These are phyloP conservation scores for Ogataea siamensis DNA, from an alignment of 805 yeast genomes.

Conservation along the genomic window DNA sequence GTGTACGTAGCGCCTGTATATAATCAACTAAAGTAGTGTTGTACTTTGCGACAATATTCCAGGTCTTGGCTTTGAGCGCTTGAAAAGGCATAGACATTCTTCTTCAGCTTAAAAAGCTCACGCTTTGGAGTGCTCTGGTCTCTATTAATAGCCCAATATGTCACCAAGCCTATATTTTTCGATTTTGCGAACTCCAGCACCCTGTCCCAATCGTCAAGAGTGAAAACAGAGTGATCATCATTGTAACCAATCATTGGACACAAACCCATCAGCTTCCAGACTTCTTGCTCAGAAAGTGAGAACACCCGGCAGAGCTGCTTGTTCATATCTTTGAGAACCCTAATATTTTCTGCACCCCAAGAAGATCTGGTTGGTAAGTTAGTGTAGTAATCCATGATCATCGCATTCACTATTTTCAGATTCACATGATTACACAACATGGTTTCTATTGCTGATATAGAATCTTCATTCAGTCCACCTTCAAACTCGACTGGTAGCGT, in stretches of 20 bases:
- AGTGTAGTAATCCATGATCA: slow-evolving; percentile 36
- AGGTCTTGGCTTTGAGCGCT: slow-evolving; percentile 24
- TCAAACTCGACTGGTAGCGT: slow-evolving; percentile 32
- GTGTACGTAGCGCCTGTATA: slow-evolving; percentile 5
- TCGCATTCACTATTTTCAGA: slow-evolving; percentile 23
- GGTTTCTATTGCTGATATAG: slow-evolving; percentile 17
- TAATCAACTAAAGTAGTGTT: slow-evolving; percentile 3
- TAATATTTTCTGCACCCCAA: slow-evolving; percentile 32
- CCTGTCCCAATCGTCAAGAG: slow-evolving; percentile 24
- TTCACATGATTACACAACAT: slow-evolving; percentile 13
- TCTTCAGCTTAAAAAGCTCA: slow-evolving; percentile 12
- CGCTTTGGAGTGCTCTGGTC: slow-evolving; percentile 26
- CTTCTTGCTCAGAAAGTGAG: slow-evolving; percentile 7
- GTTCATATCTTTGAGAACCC: slow-evolving; percentile 22
- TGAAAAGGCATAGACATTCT: slow-evolving; percentile 22
- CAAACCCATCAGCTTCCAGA: slow-evolving; percentile 29
- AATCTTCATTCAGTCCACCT: slow-evolving; percentile 22
- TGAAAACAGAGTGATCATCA: slow-evolving; percentile 30
- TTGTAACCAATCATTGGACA: slow-evolving; percentile 37
- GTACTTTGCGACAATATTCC: slow-evolving; percentile 20
- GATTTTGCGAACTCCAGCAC: slow-evolving; percentile 21
- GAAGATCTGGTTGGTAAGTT: slow-evolving; percentile 17
- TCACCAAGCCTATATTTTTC: slow-evolving; percentile 25
- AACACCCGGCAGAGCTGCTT: slow-evolving; percentile 16
- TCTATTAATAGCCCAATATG: slow-evolving; percentile 35